Evolutionary conservation across 306 rosid species (phyloP).

Genomic region (Castanea mollissima): DNA sequence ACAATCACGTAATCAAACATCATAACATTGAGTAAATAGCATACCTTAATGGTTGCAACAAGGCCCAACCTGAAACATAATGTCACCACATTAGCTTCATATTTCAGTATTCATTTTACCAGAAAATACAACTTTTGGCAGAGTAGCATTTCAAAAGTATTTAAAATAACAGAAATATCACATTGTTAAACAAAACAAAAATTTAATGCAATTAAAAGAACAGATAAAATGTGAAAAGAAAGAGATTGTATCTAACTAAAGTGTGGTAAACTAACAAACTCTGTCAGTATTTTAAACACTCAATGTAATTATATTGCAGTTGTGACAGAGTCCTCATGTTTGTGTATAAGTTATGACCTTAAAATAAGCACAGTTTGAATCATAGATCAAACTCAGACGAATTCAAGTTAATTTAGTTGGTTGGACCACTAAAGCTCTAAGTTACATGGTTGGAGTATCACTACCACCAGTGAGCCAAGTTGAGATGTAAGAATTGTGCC

Average conservation of each 20-base stretch:
- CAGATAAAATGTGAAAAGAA: background rate
- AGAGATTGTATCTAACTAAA: background rate
- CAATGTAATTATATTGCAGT: background rate
- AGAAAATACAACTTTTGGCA: background rate
- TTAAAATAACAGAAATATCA: background rate
- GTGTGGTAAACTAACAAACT: background rate
- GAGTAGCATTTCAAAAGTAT: background rate
- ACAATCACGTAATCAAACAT: background rate
- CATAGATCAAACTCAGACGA: background rate
- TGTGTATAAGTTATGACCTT: background rate
- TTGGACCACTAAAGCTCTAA: background rate
- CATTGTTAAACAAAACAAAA: background rate
- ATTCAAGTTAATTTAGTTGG: background rate
- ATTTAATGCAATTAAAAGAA: background rate
- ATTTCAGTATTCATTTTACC: background rate
- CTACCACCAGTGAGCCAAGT: too few relatives aligned
- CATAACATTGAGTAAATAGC: background rate
- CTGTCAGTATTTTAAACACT: background rate
- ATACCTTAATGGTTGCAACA: conserved; percentile 93
- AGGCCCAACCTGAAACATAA: conserved; percentile 91
- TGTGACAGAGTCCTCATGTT: background rate
- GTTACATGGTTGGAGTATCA: background rate
- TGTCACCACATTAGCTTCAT: conserved; percentile 29
- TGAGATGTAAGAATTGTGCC: too few relatives aligned
- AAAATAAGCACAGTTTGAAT: background rate